These are phyloP conservation scores for Xylaria arbuscula DNA, from an alignment of 2,329 filamentous ascomycete species.

Conservation along the genomic window DNA sequence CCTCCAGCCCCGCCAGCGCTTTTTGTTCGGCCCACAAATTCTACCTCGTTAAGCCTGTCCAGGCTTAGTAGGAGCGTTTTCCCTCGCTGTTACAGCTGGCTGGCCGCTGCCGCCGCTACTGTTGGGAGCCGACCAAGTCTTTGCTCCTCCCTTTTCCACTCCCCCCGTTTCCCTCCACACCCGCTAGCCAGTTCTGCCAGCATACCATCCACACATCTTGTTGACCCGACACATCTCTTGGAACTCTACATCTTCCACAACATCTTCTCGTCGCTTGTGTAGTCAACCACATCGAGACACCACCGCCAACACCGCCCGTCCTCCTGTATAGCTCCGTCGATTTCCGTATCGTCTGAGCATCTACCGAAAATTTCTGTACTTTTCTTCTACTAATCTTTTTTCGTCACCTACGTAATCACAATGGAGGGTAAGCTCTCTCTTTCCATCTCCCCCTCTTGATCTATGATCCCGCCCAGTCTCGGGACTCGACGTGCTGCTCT, in stretches of 20 bases:
- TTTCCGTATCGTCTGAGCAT: constrained; percentile 53
- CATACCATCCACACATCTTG: constrained; percentile 46
- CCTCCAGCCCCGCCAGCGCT: constrained; percentile 42
- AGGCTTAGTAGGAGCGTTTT: constrained; percentile 30
- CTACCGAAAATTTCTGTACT: constrained; percentile 42
- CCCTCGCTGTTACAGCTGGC: constrained; percentile 36
- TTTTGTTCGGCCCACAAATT: constrained; percentile 49
- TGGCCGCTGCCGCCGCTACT: constrained; percentile 29
- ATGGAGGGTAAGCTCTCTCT: constrained; percentile 71
- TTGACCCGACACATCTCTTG: constrained; percentile 39
- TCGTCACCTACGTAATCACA: constrained; percentile 58
- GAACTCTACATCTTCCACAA: constrained; percentile 43
- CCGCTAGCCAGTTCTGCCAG: constrained; percentile 27
- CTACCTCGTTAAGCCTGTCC: constrained; percentile 37
- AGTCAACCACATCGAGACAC: constrained; percentile 38
- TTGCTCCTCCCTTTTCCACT: constrained; percentile 49
- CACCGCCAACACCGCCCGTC: constrained; percentile 23
- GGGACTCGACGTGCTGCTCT: constrained; percentile 20
- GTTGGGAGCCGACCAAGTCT: constrained; percentile 26
- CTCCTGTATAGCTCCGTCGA: constrained; percentile 47
- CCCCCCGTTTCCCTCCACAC: constrained; percentile 39
- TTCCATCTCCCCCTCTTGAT: constrained; percentile 23
- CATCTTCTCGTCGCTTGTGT: constrained; percentile 37
- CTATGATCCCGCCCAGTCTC: constrained; percentile 33
- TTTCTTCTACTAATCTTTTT: constrained; percentile 42